A percentile compares a stretch with the other conserved stretches of the same genome.
These are phyloP conservation scores for Candida piceae DNA, from an alignment of 805 yeast species.

Conservation along the genomic window DNA sequence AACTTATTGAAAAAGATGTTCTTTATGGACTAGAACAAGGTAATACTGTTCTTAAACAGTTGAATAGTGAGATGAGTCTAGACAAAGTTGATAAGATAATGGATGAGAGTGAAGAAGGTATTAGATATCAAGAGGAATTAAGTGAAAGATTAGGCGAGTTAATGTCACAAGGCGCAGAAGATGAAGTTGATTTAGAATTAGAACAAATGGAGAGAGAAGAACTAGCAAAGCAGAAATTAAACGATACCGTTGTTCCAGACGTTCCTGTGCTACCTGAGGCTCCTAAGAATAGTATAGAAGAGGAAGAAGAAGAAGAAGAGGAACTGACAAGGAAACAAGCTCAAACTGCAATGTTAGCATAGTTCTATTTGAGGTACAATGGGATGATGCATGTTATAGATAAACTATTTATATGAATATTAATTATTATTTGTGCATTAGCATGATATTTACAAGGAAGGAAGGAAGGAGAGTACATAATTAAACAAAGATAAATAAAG, in stretches of 20 bases:
- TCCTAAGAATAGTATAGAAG: slow-evolving; percentile 20
- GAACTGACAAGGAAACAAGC: not conserved
- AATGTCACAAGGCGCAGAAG: slow-evolving; percentile 44
- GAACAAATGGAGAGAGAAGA: slow-evolving; percentile 45
- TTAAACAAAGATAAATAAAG: no score
- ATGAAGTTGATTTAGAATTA: slow-evolving; percentile 64
- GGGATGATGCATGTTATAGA: no score
- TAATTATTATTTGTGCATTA: no score
- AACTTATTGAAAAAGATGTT: slow-evolving; percentile 82
- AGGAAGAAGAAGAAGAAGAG: slow-evolving; percentile 17
- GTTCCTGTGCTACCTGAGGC: slow-evolving; percentile 26
- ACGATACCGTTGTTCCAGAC: slow-evolving; percentile 8
- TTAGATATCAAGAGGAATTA: slow-evolving; percentile 71
- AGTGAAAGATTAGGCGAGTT: slow-evolving; percentile 44
- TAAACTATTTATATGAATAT: no score
- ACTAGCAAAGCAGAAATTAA: slow-evolving; percentile 5
- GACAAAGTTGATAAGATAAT: slow-evolving; percentile 76
- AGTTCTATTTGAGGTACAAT: no score
- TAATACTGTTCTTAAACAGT: slow-evolving; percentile 62
- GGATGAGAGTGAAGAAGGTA: slow-evolving; percentile 82
- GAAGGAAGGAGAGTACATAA: no score
- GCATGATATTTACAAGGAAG: no score
- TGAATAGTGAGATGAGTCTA: slow-evolving; percentile 73
- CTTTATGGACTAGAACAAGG: slow-evolving; percentile 78
- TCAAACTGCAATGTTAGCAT: slow-evolving; percentile 2